Conservation (phyloP, 2,329 filamentous ascomycete species). For the Cercospora nicotianae region DNA sequence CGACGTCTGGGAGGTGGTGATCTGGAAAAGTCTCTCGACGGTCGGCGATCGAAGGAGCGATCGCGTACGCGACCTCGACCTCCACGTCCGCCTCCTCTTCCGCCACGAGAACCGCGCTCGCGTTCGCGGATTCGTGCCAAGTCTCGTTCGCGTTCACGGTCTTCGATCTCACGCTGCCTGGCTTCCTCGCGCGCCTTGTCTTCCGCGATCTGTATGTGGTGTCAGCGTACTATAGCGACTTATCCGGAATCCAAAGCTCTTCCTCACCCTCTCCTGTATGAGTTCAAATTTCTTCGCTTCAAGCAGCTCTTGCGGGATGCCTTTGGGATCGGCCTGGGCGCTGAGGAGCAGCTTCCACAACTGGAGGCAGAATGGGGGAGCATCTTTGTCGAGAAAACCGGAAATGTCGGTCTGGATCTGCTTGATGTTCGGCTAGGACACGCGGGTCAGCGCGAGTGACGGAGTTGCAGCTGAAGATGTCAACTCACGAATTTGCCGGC, state of each 20-base stretch:
- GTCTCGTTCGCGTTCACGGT: conserved; percentile 70
- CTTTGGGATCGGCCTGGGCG: conserved; percentile 82
- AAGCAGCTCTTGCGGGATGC: conserved; percentile 88
- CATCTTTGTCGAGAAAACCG: conserved; percentile 92
- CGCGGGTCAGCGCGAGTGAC: conserved; percentile 3
- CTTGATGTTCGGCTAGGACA: conserved; percentile 66
- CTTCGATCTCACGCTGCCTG: conserved; percentile 68
- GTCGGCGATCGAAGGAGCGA: conserved; percentile 51
- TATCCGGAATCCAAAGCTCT: neutral
- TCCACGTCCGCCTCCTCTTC: conserved; percentile 45
- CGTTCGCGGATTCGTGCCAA: conserved; percentile 66
- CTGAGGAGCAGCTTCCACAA: conserved; percentile 90
- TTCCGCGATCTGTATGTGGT: conserved; percentile 67
- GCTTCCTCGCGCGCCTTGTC: conserved; percentile 77
- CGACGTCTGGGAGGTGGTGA: conserved; percentile 52
- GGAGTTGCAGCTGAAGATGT: neutral
- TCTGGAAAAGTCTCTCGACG: conserved; percentile 49
- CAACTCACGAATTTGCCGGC: conserved; percentile 70
- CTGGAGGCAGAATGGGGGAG: conserved; percentile 84
- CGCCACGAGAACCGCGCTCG: conserved; percentile 50
- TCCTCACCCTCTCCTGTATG: conserved; percentile 82
- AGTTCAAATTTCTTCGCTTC: conserved; percentile 96
- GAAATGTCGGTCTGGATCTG: conserved; percentile 90
- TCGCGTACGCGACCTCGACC: conserved; percentile 43
- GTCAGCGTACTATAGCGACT: neutral